These are phyloP conservation scores for Asterophora lycoperdoides DNA, from an alignment of 768 basidiomycete species.

Conservation along the genomic window DNA sequence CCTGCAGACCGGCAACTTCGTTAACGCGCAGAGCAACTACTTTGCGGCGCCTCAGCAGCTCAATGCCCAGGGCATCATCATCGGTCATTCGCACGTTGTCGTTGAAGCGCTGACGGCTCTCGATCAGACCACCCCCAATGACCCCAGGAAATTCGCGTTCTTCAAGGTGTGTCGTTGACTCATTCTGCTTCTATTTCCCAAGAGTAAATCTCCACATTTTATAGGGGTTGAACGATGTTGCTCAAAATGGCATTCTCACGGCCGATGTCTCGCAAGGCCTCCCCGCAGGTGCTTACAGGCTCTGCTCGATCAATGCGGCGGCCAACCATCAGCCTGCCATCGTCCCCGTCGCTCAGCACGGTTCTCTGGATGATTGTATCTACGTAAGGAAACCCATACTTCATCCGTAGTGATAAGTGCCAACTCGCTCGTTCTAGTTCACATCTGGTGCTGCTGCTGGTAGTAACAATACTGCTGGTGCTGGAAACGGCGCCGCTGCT, in stretches of 20 bases:
- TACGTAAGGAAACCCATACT: conserved; percentile 36
- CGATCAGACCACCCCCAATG: conserved; percentile 37
- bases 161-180: conserved; percentile 35
- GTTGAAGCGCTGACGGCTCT: conserved; percentile 41
- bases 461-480: conserved; percentile 16
- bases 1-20: conserved; percentile 45
- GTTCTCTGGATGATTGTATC: conserved; percentile 53
- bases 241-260: conserved; percentile 44
- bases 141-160: conserved; percentile 48
- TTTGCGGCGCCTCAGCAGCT: conserved; percentile 51
- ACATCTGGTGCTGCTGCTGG: conserved; percentile 24
- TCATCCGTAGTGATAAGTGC: background rate
- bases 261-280: conserved; percentile 52
- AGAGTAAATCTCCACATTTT: conserved; percentile 40
- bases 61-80: conserved; percentile 40
- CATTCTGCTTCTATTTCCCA: background rate
- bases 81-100: conserved; percentile 52
- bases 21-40: conserved; percentile 43
- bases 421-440: conserved; percentile 22
- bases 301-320: conserved; percentile 53
- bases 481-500: conserved; percentile 4
- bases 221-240: conserved; percentile 43
- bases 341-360: conserved; percentile 59
- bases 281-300: conserved; percentile 53
- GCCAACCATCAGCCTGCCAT: conserved; percentile 58